Evolutionary conservation across 2,329 filamentous ascomycete species (phyloP).

Genomic region (Penicillium olsonii): DNA sequence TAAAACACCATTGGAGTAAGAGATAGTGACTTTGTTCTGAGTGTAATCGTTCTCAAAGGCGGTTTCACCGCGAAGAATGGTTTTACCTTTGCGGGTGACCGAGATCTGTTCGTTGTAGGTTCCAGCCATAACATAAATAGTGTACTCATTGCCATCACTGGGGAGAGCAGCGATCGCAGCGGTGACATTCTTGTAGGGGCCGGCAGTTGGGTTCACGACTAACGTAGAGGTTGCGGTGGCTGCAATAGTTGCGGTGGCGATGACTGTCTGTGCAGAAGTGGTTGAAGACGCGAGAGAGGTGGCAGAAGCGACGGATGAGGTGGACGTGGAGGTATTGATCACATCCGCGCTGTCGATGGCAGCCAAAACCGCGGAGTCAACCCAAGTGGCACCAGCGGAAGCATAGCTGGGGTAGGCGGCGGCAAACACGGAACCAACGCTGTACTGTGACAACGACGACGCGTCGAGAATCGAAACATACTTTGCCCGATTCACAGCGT

Average conservation of each 20-base stretch:
- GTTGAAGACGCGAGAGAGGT: neutral
- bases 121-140: conserved; percentile 44
- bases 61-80: conserved; percentile 40
- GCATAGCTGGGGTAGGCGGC: conserved; percentile 36
- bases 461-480: conserved; percentile 39
- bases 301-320: conserved; percentile 13
- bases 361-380: conserved; percentile 38
- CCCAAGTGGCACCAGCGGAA: conserved; percentile 38
- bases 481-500: conserved; percentile 33
- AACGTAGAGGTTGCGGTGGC: conserved; percentile 31
- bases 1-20: conserved; percentile 40
- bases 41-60: conserved; percentile 38
- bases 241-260: conserved; percentile 7
- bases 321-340: conserved; percentile 16
- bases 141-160: conserved; percentile 42
- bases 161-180: conserved; percentile 49
- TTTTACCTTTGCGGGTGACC: conserved; percentile 44
- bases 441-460: conserved; percentile 38
- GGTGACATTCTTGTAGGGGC: conserved; percentile 45
- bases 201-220: conserved; percentile 37
- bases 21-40: conserved; percentile 40
- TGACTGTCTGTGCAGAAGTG: neutral
- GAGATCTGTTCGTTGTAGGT: conserved; percentile 46
- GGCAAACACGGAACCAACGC: conserved; percentile 38
- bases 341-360: conserved; percentile 35